Evolutionary conservation across 306 rosid genomes (phyloP), one percentile per base, ranked within the genome.

Genomic region (Medicago arabica): DNA sequence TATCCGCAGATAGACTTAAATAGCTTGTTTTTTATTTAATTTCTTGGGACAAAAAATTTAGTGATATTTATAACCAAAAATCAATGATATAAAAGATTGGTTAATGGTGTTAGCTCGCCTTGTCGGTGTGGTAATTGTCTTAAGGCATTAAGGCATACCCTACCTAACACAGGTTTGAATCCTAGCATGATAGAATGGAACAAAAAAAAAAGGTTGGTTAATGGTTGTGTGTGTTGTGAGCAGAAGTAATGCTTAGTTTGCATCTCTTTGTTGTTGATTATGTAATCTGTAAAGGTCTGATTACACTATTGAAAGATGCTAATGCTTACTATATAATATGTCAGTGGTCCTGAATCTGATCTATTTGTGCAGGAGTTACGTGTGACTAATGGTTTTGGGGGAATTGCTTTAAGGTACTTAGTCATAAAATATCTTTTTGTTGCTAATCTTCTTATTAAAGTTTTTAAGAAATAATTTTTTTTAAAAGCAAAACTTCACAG

Each of bases 301-400:
- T 73, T 77, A 72, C 64, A 16, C 34, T 39, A 54, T 78, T n/a
- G 21, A 80, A 69, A 76, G 50, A 38, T 75, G 76, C 50, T 78
- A 43, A 38, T 75, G 76, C 50, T 78, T 73, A 57, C 4, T 28
- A 60, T 62, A 63, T 63, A 50, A 53, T 63, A 64, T 39, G 38
- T 50, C 67, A 0, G 38, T 50, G 8, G 14, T 64, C 49, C 76
- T 89, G 80, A 87, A 76, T 16, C 67, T 50, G 54, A 34, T 81
- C 44, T 69, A 38, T 60, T 74, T 70, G 17, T 92, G 87, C 97
- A 95, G 97, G 98, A 90, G 80, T 88, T 95, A 80, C 97, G 97
- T 19, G 91, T 95, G 69, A 95, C 60, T 82, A 90, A 78, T 85
- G 98, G 98, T 58, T 95, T 95, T 84, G 98, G 97, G 69, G 97